A percentile compares a stretch with the other conserved stretches of the same genome.
These are phyloP conservation scores for Russula brevipes DNA, from an alignment of 768 basidiomycete genomes.

Conservation along the genomic window DNA sequence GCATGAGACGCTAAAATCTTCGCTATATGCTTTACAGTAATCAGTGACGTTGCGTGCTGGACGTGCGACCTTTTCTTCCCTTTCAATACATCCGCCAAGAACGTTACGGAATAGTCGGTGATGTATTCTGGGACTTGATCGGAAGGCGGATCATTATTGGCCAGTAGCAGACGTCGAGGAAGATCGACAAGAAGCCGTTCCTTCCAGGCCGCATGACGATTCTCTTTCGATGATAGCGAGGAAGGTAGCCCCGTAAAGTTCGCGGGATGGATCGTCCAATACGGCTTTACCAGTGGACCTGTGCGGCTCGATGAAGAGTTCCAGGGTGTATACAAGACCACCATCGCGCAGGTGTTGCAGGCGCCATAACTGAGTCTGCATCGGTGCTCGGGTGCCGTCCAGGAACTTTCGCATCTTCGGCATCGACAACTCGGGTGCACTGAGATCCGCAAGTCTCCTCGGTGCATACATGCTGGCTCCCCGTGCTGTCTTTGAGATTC, in stretches of 20 bases:
- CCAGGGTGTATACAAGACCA: constrained; percentile 14
- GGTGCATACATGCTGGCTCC: not conserved
- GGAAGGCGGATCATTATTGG: not conserved
- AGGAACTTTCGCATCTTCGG: not conserved
- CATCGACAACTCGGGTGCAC: constrained; percentile 7
- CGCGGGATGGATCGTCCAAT: not conserved
- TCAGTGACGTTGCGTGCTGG: not conserved
- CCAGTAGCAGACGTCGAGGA: constrained; percentile 29
- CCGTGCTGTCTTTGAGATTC: too few relatives aligned
- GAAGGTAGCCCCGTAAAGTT: constrained; percentile 13
- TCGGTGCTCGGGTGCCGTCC: not conserved
- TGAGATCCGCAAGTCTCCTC: constrained; percentile 6
- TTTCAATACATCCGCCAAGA: not conserved
- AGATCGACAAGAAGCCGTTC: constrained; percentile 27
- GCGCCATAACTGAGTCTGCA: constrained; percentile 15
- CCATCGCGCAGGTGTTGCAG: constrained; percentile 21
- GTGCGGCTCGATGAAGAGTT: constrained; percentile 12
- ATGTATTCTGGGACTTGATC: constrained; percentile 5
- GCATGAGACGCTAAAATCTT: not conserved
- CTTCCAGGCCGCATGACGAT: not conserved
- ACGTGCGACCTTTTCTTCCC: constrained; percentile 7
- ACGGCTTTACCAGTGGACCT: not conserved
- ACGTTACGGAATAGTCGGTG: not conserved
- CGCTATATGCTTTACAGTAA: not conserved
- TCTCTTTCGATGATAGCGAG: constrained; percentile 1